Percentiles rank a stretch among this genome's conserved stretches.
Conservation (phyloP, 441 rosid species). For the Eutrema salsugineum region DNA sequence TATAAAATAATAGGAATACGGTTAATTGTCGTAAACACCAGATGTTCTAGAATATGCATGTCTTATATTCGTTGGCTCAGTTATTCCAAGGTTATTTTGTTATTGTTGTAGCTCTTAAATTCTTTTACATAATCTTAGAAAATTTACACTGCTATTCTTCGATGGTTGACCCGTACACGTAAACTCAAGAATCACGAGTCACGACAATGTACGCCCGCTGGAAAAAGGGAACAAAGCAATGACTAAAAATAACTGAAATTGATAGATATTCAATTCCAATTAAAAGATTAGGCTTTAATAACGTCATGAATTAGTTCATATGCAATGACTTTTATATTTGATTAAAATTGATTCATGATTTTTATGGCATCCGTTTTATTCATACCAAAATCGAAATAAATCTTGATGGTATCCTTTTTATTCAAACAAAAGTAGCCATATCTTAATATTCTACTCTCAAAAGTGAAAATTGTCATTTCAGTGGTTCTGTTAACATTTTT, state of each 20-base stretch:
- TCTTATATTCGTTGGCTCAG: neutral
- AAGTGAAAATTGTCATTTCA: neutral
- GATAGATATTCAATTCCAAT: neutral
- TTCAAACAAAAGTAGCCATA: neutral
- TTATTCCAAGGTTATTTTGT: neutral
- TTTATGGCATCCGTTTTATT: too few relatives aligned
- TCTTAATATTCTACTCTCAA: neutral
- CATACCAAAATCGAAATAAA: too few relatives aligned
- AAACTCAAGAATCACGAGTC: neutral
- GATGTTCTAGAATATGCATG: neutral
- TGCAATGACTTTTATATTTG: neutral
- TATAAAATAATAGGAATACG: neutral
- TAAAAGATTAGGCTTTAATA: constrained; percentile 2
- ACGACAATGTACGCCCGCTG: constrained; percentile 5
- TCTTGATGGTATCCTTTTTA: neutral
- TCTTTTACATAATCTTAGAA: constrained; percentile 11
- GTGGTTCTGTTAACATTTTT: neutral
- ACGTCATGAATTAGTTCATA: neutral
- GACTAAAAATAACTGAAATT: neutral
- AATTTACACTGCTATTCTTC: neutral
- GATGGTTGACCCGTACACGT: constrained; percentile 12
- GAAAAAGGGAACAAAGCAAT: constrained; percentile 6
- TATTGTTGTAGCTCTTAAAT: neutral
- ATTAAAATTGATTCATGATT: too few relatives aligned
- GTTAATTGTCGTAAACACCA: neutral